Evolutionary conservation across 768 basidiomycete species (phyloP).

Genomic region (Psilocybe cubensis): DNA sequence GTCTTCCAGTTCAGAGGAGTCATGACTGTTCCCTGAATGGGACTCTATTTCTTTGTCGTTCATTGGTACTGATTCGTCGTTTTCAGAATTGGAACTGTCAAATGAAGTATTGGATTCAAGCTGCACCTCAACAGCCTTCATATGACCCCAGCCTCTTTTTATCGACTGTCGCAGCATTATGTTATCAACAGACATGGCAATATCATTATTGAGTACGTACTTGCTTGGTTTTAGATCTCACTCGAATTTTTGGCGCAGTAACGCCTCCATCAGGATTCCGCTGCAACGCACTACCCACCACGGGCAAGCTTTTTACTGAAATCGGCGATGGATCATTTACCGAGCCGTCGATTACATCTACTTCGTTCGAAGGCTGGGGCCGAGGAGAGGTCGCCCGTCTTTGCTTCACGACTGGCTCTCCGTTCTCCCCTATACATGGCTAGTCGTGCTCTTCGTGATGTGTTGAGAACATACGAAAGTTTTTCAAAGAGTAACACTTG

Average conservation of each 20-base stretch:
- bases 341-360: constrained; percentile 6
- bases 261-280: constrained; percentile 66
- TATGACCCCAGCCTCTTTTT: constrained; percentile 51
- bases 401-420: constrained; percentile 9
- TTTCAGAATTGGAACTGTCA: constrained; percentile 80
- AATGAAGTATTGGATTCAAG: constrained; percentile 68
- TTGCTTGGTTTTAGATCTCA: constrained; percentile 46
- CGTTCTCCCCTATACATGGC: constrained; percentile 16
- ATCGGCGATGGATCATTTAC: constrained; percentile 17
- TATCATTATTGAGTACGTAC: constrained; percentile 33
- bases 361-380: not conserved
- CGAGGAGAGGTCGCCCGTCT: constrained; percentile 3
- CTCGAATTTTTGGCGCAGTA: constrained; percentile 51
- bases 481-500: constrained; percentile 77
- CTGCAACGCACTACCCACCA: constrained; percentile 68
- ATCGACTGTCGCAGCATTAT: constrained; percentile 12
- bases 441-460: constrained; percentile 62
- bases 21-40: constrained; percentile 64
- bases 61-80: constrained; percentile 52
- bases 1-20: too few species aligned
- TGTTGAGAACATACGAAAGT: constrained; percentile 71
- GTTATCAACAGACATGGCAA: not conserved
- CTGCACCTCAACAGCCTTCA: constrained; percentile 26
- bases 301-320: constrained; percentile 15
- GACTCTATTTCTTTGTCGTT: constrained; percentile 41